Evolutionary conservation across 495 filamentous ascomycete species (phyloP).

Genomic region (Penicillium arizonense): DNA sequence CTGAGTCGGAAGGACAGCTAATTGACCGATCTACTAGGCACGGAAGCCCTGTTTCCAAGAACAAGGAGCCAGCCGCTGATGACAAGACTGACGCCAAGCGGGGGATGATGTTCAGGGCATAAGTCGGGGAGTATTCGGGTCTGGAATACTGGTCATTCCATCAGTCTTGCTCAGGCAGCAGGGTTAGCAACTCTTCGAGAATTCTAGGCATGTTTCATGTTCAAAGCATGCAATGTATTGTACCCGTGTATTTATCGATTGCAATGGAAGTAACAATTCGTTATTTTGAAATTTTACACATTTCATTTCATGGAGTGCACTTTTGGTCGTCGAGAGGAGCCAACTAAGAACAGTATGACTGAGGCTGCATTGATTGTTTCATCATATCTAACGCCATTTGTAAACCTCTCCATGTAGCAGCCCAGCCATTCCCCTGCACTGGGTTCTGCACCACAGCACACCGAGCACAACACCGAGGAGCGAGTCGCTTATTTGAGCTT

Average conservation of each 20-base stretch:
- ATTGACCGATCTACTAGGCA: conserved; percentile 40
- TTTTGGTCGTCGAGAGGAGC: conserved; percentile 36
- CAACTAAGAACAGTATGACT: conserved; percentile 44
- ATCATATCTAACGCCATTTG: conserved; percentile 49
- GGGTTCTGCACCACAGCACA: conserved; percentile 39
- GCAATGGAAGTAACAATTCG: conserved; percentile 14
- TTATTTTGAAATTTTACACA: conserved; percentile 38
- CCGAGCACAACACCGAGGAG: conserved; percentile 43
- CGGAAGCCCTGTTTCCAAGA: conserved; percentile 62
- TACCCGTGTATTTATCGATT: conserved; percentile 14
- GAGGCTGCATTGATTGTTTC: conserved; percentile 42
- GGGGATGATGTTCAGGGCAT: conserved; percentile 30
- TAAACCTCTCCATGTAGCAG: conserved; percentile 44
- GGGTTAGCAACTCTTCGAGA: conserved; percentile 1
- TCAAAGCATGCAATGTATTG: conserved; percentile 18
- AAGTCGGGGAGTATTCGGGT: conserved; percentile 9
- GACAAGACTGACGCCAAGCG: conserved; percentile 29
- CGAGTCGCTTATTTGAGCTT: conserved; percentile 88
- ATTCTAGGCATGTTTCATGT: conserved; percentile 9
- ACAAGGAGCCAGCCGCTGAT: conserved; percentile 31
- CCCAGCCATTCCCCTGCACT: conserved; percentile 35
- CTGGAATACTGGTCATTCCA: conserved; percentile 4
- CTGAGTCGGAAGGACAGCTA: neutral
- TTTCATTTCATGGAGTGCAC: conserved; percentile 44
- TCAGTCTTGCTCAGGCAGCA: conserved; percentile 27